Evolutionary conservation across 2,329 filamentous ascomycete species (phyloP).

Genomic region (Aspergillus japonicus): DNA sequence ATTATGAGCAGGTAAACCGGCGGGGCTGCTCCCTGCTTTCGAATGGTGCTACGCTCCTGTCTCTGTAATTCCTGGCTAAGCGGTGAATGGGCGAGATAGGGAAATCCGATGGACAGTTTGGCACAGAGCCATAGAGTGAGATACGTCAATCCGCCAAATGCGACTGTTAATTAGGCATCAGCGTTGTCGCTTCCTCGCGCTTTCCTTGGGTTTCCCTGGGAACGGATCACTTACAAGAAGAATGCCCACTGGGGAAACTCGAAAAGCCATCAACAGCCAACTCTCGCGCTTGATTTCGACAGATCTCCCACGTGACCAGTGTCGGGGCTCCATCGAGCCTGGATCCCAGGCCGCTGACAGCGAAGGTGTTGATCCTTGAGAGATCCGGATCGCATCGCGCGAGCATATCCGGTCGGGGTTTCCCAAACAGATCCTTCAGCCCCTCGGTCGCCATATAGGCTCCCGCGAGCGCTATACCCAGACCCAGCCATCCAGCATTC

Average conservation of each 20-base stretch:
- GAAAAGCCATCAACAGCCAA: constrained; percentile 75
- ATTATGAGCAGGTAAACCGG: constrained; percentile 75
- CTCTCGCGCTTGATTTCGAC: constrained; percentile 60
- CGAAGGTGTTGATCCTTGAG: constrained; percentile 56
- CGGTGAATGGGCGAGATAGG: constrained; percentile 38
- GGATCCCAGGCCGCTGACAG: constrained; percentile 61
- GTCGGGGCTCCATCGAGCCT: constrained; percentile 57
- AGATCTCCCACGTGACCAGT: constrained; percentile 75
- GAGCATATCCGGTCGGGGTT: constrained; percentile 63
- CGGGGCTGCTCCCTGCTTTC: constrained; percentile 75
- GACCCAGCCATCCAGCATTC: constrained; percentile 79
- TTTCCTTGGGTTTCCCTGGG: background rate
- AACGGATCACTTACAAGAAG: constrained; percentile 55
- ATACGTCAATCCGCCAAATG: constrained; percentile 79
- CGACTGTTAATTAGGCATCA: constrained; percentile 45
- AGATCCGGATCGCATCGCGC: constrained; percentile 75
- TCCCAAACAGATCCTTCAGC: constrained; percentile 73
- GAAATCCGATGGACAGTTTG: constrained; percentile 49
- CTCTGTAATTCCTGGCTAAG: constrained; percentile 24
- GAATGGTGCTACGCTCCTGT: constrained; percentile 48
- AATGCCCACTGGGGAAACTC: constrained; percentile 77
- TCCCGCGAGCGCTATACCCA: constrained; percentile 68
- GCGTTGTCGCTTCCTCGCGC: too few species aligned
- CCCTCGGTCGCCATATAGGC: constrained; percentile 80
- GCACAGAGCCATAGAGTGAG: constrained; percentile 80